Conservation (phyloP, 306 rosid genomes). For the Fagus sylvatica region DNA sequence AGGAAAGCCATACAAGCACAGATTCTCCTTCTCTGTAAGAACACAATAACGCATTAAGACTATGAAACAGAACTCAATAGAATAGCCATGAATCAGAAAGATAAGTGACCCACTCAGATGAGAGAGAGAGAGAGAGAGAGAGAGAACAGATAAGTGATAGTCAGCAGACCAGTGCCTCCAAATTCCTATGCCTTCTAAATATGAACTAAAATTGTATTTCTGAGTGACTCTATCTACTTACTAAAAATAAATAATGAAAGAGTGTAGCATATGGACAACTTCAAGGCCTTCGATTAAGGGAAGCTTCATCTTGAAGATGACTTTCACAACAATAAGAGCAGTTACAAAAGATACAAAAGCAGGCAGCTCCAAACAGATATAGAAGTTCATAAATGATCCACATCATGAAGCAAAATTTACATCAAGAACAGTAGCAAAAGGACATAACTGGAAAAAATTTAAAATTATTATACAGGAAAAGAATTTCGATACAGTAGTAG, state of each 20-base stretch:
- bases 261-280: neutral
- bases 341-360: neutral
- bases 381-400: neutral
- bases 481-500: neutral
- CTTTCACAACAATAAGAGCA: neutral
- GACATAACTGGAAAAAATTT: too few relatives aligned
- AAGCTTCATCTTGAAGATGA: neutral
- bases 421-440: neutral
- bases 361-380: neutral
- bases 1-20: slow-evolving; percentile 82
- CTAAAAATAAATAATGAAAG: too few relatives aligned
- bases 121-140: neutral
- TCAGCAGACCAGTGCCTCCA: neutral
- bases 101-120: neutral
- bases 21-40: slow-evolving; percentile 86
- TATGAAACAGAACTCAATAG: slow-evolving; percentile 17
- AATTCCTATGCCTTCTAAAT: neutral
- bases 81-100: slow-evolving; percentile 10
- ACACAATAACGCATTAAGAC: slow-evolving; percentile 22
- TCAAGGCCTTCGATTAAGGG: neutral
- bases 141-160: neutral
- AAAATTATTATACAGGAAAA: neutral
- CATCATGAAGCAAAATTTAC: neutral
- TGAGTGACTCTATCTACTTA: neutral
- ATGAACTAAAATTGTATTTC: neutral